A percentile compares a stretch with the other conserved stretches of the same genome.
phyloP scores from a whole-genome alignment of 345 rosid genomes.

The Linum lewisii region DNA sequence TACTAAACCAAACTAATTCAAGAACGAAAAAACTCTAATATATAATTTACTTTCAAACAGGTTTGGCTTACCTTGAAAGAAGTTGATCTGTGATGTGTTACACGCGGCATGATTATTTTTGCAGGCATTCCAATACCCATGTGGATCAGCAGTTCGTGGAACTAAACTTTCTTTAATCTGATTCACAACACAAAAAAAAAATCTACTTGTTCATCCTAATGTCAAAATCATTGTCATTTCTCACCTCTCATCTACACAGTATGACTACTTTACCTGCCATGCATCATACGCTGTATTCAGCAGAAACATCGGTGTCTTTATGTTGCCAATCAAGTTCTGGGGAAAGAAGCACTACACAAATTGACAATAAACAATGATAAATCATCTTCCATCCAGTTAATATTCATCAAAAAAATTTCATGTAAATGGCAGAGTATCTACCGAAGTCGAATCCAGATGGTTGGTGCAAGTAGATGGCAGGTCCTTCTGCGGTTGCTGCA shows the following conservation, averaged over 20 bases:
- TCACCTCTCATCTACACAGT: background rate
- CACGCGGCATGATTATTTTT: constrained; percentile 16
- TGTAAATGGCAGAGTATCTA: constrained; percentile 23
- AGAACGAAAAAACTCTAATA: too few species aligned
- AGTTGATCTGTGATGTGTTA: constrained; percentile 20
- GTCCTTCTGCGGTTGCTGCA: constrained; percentile 51
- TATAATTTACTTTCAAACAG: background rate
- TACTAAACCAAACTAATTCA: background rate
- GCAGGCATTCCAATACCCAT: constrained; percentile 18
- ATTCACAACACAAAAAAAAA: background rate
- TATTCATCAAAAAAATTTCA: background rate
- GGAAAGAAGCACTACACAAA: constrained; percentile 27
- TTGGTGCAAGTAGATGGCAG: constrained; percentile 63
- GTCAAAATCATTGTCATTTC: background rate
- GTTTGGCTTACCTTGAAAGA: constrained; percentile 18
- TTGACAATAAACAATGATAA: background rate
- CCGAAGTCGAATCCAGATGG: constrained; percentile 74
- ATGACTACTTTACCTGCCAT: constrained; percentile 27
- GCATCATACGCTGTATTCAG: constrained; percentile 27
- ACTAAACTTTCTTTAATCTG: constrained; percentile 19
- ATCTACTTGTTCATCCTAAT: background rate
- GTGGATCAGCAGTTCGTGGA: constrained; percentile 24
- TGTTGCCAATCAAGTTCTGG: constrained; percentile 19
- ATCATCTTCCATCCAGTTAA: background rate
- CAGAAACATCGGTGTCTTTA: constrained; percentile 22